Base-by-base conservation (phyloP, 345 rosid species). In the Hevea brasiliensis region DNA sequence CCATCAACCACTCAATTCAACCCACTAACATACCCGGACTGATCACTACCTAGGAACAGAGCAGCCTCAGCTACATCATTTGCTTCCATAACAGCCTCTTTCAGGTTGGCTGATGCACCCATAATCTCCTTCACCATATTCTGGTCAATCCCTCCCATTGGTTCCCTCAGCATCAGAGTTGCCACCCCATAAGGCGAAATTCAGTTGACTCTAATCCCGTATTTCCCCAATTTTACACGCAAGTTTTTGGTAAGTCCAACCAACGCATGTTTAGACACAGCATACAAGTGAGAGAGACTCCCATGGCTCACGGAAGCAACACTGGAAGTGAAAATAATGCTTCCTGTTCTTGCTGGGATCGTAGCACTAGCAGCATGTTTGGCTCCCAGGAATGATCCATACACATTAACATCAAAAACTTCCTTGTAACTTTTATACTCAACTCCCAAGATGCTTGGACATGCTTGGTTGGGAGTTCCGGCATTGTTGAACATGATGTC, bases 351-450 rank as follows among this genome's bases (percentile, higher is more conserved):
- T 8, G 32, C 68, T 6, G 68, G 68, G 42, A 64, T 64, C 68
- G 42, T 64, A 5, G 29, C 68, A 2, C 8, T 42, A 6, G 73
- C 65, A 0, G 72, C 72, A 9, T 56, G 64, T 41, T 69, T 69
- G n/a, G 72, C 54, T 56, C 18, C 70, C 35, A 56, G 55, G 62
- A 68, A 69, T 37, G 72, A 48, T 35, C 72, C 63, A 4, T n/a
- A 56, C 51, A 56, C 37, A 15, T 56, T 69, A 13, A 69, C 61
- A 17, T 56, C 47, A 15, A 69, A 56, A 40, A 56, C 64, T 41
- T 23, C 56, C 9, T 41, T 69, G 37, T 18, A 69, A 23, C 21
- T 13, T 3, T 68, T 23, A 10, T 21, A 3, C 4, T 40, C 23
- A 21, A 35, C 58, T 3, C 35, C 61, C 11, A 47, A 32, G 17